Evolutionary conservation across 306 rosid species (phyloP).

Genomic region (Canavalia gladiata): DNA sequence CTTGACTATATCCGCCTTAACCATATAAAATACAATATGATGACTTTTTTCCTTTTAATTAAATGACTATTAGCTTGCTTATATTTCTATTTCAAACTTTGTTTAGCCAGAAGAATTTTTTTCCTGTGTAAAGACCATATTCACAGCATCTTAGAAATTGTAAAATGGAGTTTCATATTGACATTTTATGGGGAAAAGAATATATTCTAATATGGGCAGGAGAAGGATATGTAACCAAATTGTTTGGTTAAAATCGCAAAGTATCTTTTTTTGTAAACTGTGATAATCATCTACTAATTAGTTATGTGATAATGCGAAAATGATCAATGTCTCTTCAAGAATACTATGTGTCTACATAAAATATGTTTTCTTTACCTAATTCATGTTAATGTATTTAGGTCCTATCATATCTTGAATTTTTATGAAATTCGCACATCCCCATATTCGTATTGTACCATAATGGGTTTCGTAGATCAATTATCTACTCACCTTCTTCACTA

Average conservation of each 20-base stretch:
- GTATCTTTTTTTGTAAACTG: not conserved
- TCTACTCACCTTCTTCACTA: not conserved
- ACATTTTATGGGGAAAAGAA: not conserved
- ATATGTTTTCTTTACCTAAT: not conserved
- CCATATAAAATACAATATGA: not conserved
- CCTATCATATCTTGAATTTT: not conserved
- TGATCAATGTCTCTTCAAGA: slow-evolving; percentile 11
- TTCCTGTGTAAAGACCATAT: too few species aligned
- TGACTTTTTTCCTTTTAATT: not conserved
- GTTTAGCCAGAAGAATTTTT: too few species aligned
- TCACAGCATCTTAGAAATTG: too few species aligned
- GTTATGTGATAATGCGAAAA: not conserved
- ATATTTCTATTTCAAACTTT: too few species aligned
- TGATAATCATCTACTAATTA: not conserved
- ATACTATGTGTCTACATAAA: not conserved
- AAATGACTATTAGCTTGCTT: too few species aligned
- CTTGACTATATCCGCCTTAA: not conserved
- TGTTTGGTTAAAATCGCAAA: not conserved
- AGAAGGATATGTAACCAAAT: not conserved
- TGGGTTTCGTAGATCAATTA: not conserved
- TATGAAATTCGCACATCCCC: slow-evolving; percentile 1
- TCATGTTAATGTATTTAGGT: not conserved
- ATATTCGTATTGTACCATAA: not conserved
- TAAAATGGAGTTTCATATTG: not conserved
- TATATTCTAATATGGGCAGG: not conserved